These are phyloP conservation scores for Pseudopithomyces maydicus DNA, from an alignment of 2,329 filamentous ascomycete species.

Conservation along the genomic window DNA sequence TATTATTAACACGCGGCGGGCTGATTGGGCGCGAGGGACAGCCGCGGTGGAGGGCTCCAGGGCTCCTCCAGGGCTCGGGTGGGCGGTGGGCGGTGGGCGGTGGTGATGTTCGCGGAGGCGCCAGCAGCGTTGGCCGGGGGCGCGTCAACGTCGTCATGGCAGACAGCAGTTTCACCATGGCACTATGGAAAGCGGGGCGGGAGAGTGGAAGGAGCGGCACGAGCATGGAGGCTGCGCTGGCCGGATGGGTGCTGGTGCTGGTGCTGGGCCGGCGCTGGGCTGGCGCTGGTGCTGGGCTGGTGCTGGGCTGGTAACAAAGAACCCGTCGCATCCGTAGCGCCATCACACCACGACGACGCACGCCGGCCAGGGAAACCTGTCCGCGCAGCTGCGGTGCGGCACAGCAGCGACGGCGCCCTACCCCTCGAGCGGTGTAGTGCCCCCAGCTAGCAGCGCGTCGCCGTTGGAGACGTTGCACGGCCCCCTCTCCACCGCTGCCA, in stretches of 20 bases:
- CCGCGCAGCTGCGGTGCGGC: not conserved
- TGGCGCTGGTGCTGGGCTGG: too few relatives aligned
- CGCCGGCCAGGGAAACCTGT: not conserved
- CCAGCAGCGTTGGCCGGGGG: not conserved
- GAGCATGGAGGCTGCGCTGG: not conserved
- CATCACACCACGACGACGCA: not conserved
- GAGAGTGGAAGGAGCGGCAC: constrained; percentile 3
- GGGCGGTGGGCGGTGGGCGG: not conserved
- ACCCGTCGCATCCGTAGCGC: constrained; percentile 1
- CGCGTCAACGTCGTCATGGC: constrained; percentile 8
- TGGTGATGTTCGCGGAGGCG: too few relatives aligned
- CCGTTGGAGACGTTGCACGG: constrained; percentile 5
- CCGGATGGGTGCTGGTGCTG: not conserved
- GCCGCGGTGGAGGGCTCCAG: not conserved
- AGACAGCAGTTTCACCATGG: not conserved
- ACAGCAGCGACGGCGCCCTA: not conserved
- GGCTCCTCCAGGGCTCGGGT: not conserved
- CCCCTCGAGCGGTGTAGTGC: not conserved
- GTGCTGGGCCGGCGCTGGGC: too few relatives aligned
- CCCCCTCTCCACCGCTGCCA: not conserved
- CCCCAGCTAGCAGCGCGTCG: not conserved
- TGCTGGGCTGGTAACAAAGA: not conserved
- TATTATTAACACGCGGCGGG: constrained; percentile 1
- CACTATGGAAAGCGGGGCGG: constrained; percentile 5
- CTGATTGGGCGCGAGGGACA: not conserved